Percentiles rank a stretch among this genome's conserved stretches.
Conservation (phyloP, 2,329 filamentous ascomycete species). For the Ophiosphaerella narmari region DNA sequence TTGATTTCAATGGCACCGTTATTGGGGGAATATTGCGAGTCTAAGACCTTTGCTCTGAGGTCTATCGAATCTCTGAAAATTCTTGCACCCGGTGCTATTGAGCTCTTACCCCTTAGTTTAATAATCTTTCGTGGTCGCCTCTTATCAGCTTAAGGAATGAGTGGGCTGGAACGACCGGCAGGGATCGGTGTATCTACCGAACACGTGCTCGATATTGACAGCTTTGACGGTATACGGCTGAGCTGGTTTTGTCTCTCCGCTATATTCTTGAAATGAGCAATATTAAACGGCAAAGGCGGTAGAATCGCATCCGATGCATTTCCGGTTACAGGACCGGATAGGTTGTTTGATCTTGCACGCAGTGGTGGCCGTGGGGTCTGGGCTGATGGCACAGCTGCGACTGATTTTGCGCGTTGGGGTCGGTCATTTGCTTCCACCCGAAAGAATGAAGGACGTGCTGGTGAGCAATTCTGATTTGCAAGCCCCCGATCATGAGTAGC, state of each 20-base stretch:
- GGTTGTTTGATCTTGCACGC: constrained; percentile 32
- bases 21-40: constrained; percentile 14
- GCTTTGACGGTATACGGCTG: constrained; percentile 40
- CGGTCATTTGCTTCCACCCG: constrained; percentile 14
- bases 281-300: constrained; percentile 48
- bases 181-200: constrained; percentile 50
- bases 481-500: constrained; percentile 5
- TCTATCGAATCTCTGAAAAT: constrained; percentile 30
- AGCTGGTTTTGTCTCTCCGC: constrained; percentile 27
- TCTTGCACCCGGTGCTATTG: constrained; percentile 37
- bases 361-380: constrained; percentile 20
- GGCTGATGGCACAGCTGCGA: constrained; percentile 24
- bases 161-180: constrained; percentile 43
- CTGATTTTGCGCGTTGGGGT: constrained; percentile 31
- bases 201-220: constrained; percentile 47
- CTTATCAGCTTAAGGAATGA: constrained; percentile 29
- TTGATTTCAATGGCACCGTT: constrained; percentile 2
- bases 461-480: background rate
- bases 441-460: background rate
- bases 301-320: constrained; percentile 48
- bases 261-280: constrained; percentile 32
- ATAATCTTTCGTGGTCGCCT: constrained; percentile 41
- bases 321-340: constrained; percentile 36
- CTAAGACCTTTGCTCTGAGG: constrained; percentile 21
- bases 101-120: constrained; percentile 43